Base-by-base conservation (phyloP, 2,329 filamentous ascomycete genomes). In the Metarhizium rileyi region DNA sequence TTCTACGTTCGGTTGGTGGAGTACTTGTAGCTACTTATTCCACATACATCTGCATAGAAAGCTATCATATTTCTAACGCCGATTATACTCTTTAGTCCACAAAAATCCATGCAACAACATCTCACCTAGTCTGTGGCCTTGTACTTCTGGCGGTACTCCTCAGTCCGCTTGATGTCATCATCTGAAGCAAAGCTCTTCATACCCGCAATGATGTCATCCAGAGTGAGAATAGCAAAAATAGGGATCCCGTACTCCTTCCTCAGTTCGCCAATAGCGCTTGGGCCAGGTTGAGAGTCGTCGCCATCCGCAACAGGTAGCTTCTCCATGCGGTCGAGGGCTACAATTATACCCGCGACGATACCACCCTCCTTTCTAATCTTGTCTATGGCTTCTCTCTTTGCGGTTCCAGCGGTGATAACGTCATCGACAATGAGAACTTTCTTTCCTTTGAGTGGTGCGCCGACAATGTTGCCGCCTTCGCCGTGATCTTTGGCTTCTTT, bases 401-500 rank as follows among this genome's bases (percentile, higher is more conserved):
- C 93, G 1, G 90, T 97, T 26, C 93, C 93, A 1, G 90, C 91
- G 1, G 90, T 96, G 61, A 97, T 91, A 50, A 98, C 91, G 70
- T 97, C 93, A 73, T 98, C 93, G 38, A 98, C 84, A 58, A 98
- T 87, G 30, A 98, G 76, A 16, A 96, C 82, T 53, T 78, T 81
- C 77, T 93, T 90, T 48, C 87, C 90, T 70, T 86, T 86, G 47
- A 97, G 73, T 6, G 84, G 78, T 27, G 89, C 87, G 10, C 93
- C 93, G 14, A 97, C 90, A 61, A 97, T 95, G 65, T 81, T 86
- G 42, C 93, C 91, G 30, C 91, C 91, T 70, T 98, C 93, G 42
- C 93, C 91, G 66, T 97, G 91, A 62, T 89, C 87, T 75, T 97
- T 97, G 61, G 84, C 87, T 71, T 97, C 93, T 72, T 97, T 97